These are phyloP conservation scores for Stachybotrys elegans DNA, from an alignment of 2,329 filamentous ascomycete species.

Conservation along the genomic window DNA sequence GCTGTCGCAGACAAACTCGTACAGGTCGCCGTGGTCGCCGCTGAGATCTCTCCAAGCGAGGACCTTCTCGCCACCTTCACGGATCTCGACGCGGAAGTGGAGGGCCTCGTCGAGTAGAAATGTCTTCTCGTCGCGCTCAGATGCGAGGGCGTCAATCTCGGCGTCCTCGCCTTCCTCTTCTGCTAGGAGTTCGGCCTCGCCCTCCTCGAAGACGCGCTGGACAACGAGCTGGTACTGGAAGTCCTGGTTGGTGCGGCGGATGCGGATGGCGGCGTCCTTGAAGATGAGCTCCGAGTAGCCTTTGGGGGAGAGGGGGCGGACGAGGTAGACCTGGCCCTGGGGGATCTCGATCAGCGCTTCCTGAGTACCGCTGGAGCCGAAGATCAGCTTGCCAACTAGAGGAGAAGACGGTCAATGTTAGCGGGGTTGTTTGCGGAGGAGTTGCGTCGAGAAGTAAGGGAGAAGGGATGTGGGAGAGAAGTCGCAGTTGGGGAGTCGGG, in stretches of 20 bases:
- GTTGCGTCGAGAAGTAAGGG: background rate
- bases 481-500: too few species aligned
- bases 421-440: conserved; percentile 7
- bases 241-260: conserved; percentile 88
- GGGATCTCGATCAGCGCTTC: conserved; percentile 92
- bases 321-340: conserved; percentile 94
- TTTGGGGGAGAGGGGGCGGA: conserved; percentile 90
- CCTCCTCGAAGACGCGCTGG: conserved; percentile 94
- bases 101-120: conserved; percentile 92
- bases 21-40: conserved; percentile 90
- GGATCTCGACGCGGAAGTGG: conserved; percentile 78
- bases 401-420: conserved; percentile 5
- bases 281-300: conserved; percentile 99
- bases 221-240: conserved; percentile 97
- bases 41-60: conserved; percentile 94
- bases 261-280: conserved; percentile 89
- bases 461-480: background rate
- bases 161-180: conserved; percentile 86
- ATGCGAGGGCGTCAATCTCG: conserved; percentile 65
- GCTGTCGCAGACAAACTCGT: conserved; percentile 91
- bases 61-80: conserved; percentile 76
- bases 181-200: conserved; percentile 84
- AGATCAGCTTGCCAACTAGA: conserved; percentile 85
- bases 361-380: conserved; percentile 73
- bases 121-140: conserved; percentile 92